Percentiles rank a stretch among this genome's conserved stretches.
Conservation (phyloP, 2,329 filamentous ascomycete species). For the Dactylellina cionopaga region DNA sequence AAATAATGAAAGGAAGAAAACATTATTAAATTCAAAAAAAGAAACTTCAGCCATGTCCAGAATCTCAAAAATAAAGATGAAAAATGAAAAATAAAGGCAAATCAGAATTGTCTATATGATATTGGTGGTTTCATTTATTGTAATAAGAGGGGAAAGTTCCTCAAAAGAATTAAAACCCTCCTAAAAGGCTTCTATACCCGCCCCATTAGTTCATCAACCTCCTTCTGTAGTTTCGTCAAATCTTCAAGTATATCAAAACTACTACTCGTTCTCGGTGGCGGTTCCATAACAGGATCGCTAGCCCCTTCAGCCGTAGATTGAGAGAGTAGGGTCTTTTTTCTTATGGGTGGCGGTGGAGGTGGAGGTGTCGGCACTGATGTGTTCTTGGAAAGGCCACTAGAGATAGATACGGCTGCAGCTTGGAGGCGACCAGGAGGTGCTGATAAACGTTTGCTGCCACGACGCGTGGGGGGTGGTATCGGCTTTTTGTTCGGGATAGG, state of each 20-base stretch:
- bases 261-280: slow-evolving; percentile 53
- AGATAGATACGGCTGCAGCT: slow-evolving; percentile 16
- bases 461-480: slow-evolving; percentile 27
- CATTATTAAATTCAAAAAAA: neutral
- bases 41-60: no score
- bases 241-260: slow-evolving; percentile 74
- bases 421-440: slow-evolving; percentile 35
- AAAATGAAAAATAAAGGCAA: neutral
- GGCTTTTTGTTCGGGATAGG: slow-evolving; percentile 44
- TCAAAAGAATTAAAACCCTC: neutral
- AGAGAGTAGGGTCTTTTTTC: slow-evolving; percentile 41
- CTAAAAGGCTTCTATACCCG: slow-evolving; percentile 53
- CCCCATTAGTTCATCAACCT: slow-evolving; percentile 75
- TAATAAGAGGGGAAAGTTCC: no score
- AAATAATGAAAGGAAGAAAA: neutral
- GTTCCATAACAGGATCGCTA: slow-evolving; percentile 54
- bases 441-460: slow-evolving; percentile 47
- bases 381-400: slow-evolving; percentile 52
- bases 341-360: slow-evolving; percentile 40
- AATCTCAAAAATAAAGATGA: no score
- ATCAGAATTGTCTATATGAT: neutral
- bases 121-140: no score
- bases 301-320: slow-evolving; percentile 39
- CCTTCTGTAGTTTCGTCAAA: slow-evolving; percentile 75
- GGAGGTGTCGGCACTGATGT: slow-evolving; percentile 47